Evolutionary conservation across 768 basidiomycete genomes (phyloP).

Genomic region (Tylopilus felleus): DNA sequence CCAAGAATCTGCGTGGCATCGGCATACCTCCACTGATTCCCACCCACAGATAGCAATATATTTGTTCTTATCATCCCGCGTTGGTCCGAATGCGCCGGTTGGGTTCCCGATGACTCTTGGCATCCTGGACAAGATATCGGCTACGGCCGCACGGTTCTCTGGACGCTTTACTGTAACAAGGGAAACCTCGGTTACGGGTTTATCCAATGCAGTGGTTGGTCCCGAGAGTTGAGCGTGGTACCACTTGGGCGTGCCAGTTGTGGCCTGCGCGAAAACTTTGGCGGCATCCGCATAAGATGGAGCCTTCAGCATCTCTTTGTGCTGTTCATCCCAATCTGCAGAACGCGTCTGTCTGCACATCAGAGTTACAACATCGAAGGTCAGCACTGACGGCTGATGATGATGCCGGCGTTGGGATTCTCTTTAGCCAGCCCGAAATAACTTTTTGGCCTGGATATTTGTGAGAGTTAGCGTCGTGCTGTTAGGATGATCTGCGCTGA

Average conservation of each 20-base stretch:
- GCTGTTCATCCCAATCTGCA: slow-evolving; percentile 13
- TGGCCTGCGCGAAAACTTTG: not conserved
- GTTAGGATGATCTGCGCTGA: not conserved
- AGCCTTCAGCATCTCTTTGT: not conserved
- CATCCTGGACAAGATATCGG: slow-evolving; percentile 2
- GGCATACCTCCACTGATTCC: slow-evolving; percentile 8
- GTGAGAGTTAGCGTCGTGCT: no score
- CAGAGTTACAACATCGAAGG: not conserved
- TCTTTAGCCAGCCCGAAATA: slow-evolving; percentile 9
- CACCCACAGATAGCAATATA: slow-evolving; percentile 2
- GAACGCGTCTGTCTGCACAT: not conserved
- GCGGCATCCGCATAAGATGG: not conserved
- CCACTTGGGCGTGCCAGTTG: not conserved
- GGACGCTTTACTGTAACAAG: slow-evolving; percentile 7
- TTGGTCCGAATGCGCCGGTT: slow-evolving; percentile 1
- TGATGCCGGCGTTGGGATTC: not conserved
- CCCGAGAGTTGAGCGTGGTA: slow-evolving; percentile 3
- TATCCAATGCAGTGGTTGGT: not conserved
- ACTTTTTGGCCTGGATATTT: not conserved
- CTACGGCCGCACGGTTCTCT: slow-evolving; percentile 2
- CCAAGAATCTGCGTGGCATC: not conserved
- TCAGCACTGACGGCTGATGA: slow-evolving; percentile 8
- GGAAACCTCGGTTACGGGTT: slow-evolving; percentile 9
- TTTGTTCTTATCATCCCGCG: slow-evolving; percentile 7
- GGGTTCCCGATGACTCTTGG: not conserved